phyloP scores from a whole-genome alignment of 2,329 filamentous ascomycete genomes.

The Elsinoe necatrix region DNA sequence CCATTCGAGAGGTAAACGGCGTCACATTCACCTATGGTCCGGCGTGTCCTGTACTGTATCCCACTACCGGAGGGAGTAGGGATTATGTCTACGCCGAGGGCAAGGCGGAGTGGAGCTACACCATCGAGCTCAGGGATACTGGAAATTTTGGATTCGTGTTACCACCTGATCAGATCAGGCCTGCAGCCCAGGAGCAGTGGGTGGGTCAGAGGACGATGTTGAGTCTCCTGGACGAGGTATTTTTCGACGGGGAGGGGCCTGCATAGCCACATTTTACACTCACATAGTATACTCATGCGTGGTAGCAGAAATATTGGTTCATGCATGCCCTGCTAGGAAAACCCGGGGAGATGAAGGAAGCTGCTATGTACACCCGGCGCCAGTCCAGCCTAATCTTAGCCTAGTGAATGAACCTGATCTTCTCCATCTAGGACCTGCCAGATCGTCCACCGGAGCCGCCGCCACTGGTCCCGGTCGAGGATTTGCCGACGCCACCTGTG shows the following conservation, averaged over 20 bases:
- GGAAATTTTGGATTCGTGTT: conserved; percentile 90
- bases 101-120: conserved; percentile 73
- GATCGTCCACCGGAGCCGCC: background rate
- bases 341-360: background rate
- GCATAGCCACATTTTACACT: background rate
- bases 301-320: no score
- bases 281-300: background rate
- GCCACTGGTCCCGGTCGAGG: background rate
- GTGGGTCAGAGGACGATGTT: conserved; percentile 29
- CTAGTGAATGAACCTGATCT: background rate
- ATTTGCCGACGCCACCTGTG: background rate
- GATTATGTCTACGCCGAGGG: conserved; percentile 94
- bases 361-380: background rate
- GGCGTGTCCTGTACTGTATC: conserved; percentile 59
- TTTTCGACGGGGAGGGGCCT: conserved; percentile 2
- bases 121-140: conserved; percentile 86
- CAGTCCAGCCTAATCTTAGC: background rate
- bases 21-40: conserved; percentile 54
- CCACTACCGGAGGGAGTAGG: conserved; percentile 72
- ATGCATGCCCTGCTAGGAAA: background rate
- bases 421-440: background rate
- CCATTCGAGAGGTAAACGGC: conserved; percentile 66
- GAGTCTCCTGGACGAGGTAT: conserved; percentile 9
- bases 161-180: conserved; percentile 76
- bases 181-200: conserved; percentile 70